These are phyloP conservation scores for Rhizophlyctis rosea DNA, from an alignment of 192 early-diverging fungal genomes.

Conservation along the genomic window DNA sequence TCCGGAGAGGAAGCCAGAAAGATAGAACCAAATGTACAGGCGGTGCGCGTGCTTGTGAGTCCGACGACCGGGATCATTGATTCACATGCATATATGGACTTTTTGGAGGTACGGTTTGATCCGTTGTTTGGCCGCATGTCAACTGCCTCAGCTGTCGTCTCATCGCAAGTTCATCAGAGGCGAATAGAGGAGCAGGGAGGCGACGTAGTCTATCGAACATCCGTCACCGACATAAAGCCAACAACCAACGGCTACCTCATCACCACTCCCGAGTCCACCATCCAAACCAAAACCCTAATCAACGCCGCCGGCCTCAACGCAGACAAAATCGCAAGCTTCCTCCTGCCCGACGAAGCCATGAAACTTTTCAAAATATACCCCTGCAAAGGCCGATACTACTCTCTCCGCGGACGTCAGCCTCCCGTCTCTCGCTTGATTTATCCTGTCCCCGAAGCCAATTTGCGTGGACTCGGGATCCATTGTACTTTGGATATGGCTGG, in stretches of 20 bases:
- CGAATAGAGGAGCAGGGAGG: conserved; percentile 6
- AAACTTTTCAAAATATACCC: conserved; percentile 59
- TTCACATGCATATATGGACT: conserved; percentile 66
- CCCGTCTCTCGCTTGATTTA: conserved; percentile 68
- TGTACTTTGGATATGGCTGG: conserved; percentile 77
- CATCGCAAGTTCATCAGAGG: neutral
- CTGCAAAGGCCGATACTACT: conserved; percentile 80
- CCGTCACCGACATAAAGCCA: conserved; percentile 5
- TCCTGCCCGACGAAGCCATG: conserved; percentile 11
- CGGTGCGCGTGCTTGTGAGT: conserved; percentile 56
- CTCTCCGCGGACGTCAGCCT: conserved; percentile 35
- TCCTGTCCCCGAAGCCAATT: conserved; percentile 71
- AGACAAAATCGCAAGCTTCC: conserved; percentile 55
- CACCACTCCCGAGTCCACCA: conserved; percentile 15
- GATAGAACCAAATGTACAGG: conserved; percentile 62
- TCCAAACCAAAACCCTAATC: conserved; percentile 61
- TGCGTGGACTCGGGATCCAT: conserved; percentile 73
- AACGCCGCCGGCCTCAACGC: conserved; percentile 77
- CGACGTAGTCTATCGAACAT: conserved; percentile 9
- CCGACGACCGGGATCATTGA: conserved; percentile 82
- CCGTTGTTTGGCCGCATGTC: no score
- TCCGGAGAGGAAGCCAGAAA: conserved; percentile 21
- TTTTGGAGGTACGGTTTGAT: conserved; percentile 40
- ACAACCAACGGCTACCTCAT: conserved; percentile 1
- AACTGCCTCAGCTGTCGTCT: no score